Evolutionary conservation across 805 yeast genomes (phyloP).

Genomic region (Ogataea parapolymorpha): DNA sequence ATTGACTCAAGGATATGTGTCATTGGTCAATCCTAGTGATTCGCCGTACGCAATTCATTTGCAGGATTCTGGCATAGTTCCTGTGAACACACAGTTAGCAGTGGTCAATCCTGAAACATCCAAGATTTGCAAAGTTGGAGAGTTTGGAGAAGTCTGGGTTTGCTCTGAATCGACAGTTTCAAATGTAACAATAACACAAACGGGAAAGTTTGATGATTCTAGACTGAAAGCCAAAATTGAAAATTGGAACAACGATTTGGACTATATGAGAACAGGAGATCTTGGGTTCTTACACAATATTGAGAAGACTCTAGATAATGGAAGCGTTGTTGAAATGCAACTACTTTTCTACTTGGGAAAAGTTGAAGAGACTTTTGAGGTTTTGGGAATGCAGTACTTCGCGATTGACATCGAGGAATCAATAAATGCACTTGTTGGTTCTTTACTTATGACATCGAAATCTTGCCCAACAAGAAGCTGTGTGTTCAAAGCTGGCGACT

Average conservation of each 20-base stretch:
- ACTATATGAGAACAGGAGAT: conserved; percentile 88
- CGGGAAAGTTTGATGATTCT: conserved; percentile 39
- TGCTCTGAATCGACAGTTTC: conserved; percentile 79
- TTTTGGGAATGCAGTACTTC: conserved; percentile 87
- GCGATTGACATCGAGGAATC: conserved; percentile 78
- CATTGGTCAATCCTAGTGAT: conserved; percentile 71
- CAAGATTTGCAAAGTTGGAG: conserved; percentile 78
- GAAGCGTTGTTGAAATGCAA: conserved; percentile 49
- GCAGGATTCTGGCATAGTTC: conserved; percentile 95
- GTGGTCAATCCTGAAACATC: conserved; percentile 93
- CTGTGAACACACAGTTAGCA: conserved; percentile 89
- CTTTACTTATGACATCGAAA: background rate
- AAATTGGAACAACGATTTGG: conserved; percentile 59
- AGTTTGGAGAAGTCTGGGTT: conserved; percentile 97
- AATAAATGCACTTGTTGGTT: conserved; percentile 39
- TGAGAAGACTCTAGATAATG: conserved; percentile 32
- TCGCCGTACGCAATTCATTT: conserved; percentile 67
- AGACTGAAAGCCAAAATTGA: conserved; percentile 64
- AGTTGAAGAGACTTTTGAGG: conserved; percentile 84
- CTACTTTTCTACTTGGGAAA: conserved; percentile 81
- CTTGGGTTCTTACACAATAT: conserved; percentile 87
- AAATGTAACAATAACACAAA: conserved; percentile 38
- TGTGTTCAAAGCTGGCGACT: conserved; percentile 78
- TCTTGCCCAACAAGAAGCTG: conserved; percentile 32
- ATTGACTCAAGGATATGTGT: conserved; percentile 82